phyloP scores from a whole-genome alignment of 495 filamentous ascomycete species.

The Penicillium manginii region DNA sequence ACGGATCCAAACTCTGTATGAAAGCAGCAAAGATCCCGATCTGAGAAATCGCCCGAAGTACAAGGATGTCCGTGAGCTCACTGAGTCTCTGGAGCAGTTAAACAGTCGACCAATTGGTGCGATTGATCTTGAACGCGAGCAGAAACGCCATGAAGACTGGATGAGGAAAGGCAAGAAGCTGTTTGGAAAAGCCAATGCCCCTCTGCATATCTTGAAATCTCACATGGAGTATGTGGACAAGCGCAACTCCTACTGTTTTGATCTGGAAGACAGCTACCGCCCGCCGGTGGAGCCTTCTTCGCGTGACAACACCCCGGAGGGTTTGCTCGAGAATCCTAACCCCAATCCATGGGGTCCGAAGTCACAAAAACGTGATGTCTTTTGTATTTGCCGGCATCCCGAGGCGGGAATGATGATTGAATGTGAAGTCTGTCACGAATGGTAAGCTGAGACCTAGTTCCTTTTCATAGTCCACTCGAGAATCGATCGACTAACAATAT shows the following conservation, averaged over 20 bases:
- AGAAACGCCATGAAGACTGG: conserved; percentile 97
- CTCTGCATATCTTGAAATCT: conserved; percentile 86
- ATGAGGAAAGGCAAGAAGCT: conserved; percentile 98
- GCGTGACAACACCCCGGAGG: conserved; percentile 77
- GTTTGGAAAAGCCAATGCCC: conserved; percentile 98
- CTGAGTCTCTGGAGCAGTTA: conserved; percentile 82
- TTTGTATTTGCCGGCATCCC: conserved; percentile 91
- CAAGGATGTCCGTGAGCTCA: conserved; percentile 84
- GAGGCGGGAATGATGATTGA: conserved; percentile 99
- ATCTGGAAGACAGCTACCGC: conserved; percentile 85
- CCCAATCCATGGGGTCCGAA: conserved; percentile 51
- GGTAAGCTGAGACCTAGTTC: conserved; percentile 55
- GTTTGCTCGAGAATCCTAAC: conserved; percentile 55
- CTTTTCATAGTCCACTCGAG: not conserved
- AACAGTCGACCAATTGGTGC: conserved; percentile 91
- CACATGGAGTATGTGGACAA: conserved; percentile 94
- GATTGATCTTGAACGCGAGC: conserved; percentile 90
- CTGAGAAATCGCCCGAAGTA: conserved; percentile 84
- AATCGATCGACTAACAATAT: conserved; percentile 13
- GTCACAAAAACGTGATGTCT: conserved; percentile 74
- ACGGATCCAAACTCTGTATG: conserved; percentile 78
- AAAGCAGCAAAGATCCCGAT: conserved; percentile 74
- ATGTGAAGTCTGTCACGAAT: conserved; percentile 96
- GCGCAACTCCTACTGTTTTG: conserved; percentile 89
- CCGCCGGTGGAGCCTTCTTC: conserved; percentile 91